Evolutionary conservation across 495 filamentous ascomycete genomes (phyloP).

Genomic region (Amphirosellinia nigrospora): DNA sequence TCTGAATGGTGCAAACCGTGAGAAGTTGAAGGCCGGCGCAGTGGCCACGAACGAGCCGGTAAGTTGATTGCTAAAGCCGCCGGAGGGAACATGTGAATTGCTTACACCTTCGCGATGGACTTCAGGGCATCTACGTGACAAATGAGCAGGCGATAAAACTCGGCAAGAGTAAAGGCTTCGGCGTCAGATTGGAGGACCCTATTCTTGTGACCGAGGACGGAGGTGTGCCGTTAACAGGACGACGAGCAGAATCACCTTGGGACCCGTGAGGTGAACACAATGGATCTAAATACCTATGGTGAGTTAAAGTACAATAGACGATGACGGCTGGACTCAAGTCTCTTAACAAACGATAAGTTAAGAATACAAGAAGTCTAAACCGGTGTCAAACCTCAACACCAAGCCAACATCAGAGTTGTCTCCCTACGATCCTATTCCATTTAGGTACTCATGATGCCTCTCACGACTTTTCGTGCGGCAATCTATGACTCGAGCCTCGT

Average conservation of each 20-base stretch:
- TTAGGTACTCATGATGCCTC: too few relatives aligned
- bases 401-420: too few relatives aligned
- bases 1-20: constrained; percentile 39
- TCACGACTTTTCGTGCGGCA: too few relatives aligned
- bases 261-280: constrained; percentile 23
- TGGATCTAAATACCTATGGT: too few relatives aligned
- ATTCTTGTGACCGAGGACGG: constrained; percentile 34
- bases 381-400: too few relatives aligned
- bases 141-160: constrained; percentile 31
- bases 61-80: constrained; percentile 1
- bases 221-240: constrained; percentile 35
- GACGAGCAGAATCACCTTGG: constrained; percentile 31
- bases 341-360: too few relatives aligned
- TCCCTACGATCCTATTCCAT: too few relatives aligned
- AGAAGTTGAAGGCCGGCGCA: constrained; percentile 33
- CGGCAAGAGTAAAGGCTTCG: constrained; percentile 34
- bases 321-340: too few relatives aligned
- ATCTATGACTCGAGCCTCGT: too few relatives aligned
- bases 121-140: constrained; percentile 40
- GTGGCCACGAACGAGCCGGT: constrained; percentile 41
- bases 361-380: too few relatives aligned
- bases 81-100: background rate
- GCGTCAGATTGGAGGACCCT: constrained; percentile 38
- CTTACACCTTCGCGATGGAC: background rate
- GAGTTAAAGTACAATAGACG: too few relatives aligned